Percentiles rank a stretch among this genome's conserved stretches.
phyloP scores from a whole-genome alignment of 768 basidiomycete species.

The Lactarius trivialis region DNA sequence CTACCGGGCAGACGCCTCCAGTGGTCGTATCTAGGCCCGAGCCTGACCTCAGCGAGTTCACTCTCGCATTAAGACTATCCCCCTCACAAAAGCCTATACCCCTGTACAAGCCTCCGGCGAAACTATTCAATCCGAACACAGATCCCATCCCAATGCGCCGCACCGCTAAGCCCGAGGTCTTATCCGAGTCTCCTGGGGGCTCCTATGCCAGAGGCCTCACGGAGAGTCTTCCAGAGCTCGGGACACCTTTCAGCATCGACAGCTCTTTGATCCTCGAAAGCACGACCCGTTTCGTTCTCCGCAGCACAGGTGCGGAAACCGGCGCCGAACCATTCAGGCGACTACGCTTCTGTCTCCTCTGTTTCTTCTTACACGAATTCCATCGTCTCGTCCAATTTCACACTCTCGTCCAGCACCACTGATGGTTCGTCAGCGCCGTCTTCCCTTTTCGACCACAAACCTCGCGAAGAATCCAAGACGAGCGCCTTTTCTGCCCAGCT shows the following conservation, averaged over 20 bases:
- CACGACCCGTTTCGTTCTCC: slow-evolving; percentile 84
- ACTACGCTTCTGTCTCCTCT: slow-evolving; percentile 68
- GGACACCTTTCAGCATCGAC: slow-evolving; percentile 37
- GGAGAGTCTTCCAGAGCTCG: slow-evolving; percentile 30
- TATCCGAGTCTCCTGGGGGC: slow-evolving; percentile 51
- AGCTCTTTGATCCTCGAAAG: slow-evolving; percentile 83
- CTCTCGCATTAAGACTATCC: slow-evolving; percentile 63
- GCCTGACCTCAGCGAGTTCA: slow-evolving; percentile 68
- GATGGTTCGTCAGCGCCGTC: slow-evolving; percentile 70
- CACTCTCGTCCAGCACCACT: slow-evolving; percentile 66
- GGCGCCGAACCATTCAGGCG: slow-evolving; percentile 53
- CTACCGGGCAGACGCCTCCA: slow-evolving; percentile 34
- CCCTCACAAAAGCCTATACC: slow-evolving; percentile 34
- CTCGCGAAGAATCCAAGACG: slow-evolving; percentile 43
- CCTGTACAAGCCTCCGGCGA: slow-evolving; percentile 33
- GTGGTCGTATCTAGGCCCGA: slow-evolving; percentile 37
- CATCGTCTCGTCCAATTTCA: slow-evolving; percentile 58
- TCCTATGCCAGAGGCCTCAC: slow-evolving; percentile 41
- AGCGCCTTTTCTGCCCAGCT: slow-evolving; percentile 69
- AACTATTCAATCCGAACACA: slow-evolving; percentile 67
- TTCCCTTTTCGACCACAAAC: slow-evolving; percentile 53
- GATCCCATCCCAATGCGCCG: slow-evolving; percentile 56
- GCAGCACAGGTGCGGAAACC: slow-evolving; percentile 46
- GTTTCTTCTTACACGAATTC: slow-evolving; percentile 71
- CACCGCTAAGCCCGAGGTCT: slow-evolving; percentile 57